Conservation (phyloP, 2,329 filamentous ascomycete genomes). For the Fusarium coffeatum region DNA sequence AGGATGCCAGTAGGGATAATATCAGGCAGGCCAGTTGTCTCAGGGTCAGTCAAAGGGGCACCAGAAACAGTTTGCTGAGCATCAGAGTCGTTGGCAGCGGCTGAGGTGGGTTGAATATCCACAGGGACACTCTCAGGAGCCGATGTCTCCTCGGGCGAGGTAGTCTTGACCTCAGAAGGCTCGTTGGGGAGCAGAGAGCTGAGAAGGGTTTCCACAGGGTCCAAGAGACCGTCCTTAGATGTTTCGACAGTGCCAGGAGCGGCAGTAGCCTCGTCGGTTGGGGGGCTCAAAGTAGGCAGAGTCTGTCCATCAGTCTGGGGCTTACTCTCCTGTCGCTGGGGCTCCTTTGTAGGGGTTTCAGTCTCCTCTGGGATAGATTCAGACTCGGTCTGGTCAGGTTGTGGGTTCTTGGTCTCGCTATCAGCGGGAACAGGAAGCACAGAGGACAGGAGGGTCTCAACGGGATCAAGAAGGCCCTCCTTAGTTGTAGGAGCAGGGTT, state of each 20-base stretch:
- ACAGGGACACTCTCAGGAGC: conserved; percentile 2
- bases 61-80: conserved; percentile 28
- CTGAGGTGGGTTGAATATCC: conserved; percentile 20
- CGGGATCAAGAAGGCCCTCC: conserved; percentile 35
- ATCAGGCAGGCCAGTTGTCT: conserved; percentile 24
- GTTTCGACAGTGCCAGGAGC: conserved; percentile 21
- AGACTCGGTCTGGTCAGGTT: conserved; percentile 24
- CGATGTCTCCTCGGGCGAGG: conserved; percentile 17
- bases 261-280: conserved; percentile 21
- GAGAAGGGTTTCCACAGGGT: conserved; percentile 42
- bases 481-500: conserved; percentile 29
- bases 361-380: conserved; percentile 21
- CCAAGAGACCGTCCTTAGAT: conserved; percentile 35
- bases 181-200: conserved; percentile 32
- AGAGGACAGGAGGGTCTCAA: conserved; percentile 35
- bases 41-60: conserved; percentile 22
- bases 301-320: conserved; percentile 23
- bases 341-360: conserved; percentile 20
- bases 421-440: conserved; percentile 25
- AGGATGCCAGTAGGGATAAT: conserved; percentile 23
- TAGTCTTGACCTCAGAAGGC: conserved; percentile 12
- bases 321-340: conserved; percentile 27
- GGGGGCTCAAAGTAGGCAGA: conserved; percentile 16
- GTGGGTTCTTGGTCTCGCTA: conserved; percentile 17
- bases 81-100: background rate